Percentiles rank a stretch among this genome's conserved stretches.
phyloP scores from a whole-genome alignment of 176 grass and related monocot species.

The Pontederia paniculata region DNA sequence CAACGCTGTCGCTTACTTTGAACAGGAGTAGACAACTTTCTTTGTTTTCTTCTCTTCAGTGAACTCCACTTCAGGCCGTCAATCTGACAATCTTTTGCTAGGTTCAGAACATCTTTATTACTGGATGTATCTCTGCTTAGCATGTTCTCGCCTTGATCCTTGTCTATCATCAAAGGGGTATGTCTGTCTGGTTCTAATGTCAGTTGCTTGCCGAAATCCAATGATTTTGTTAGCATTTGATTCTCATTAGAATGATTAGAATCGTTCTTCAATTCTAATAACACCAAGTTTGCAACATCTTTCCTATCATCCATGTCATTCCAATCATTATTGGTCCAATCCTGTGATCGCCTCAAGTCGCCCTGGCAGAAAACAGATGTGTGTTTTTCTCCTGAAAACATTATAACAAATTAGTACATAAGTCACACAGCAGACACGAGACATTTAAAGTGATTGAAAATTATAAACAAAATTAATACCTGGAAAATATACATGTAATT shows the following conservation, averaged over 20 bases:
- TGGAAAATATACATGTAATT: constrained; percentile 69
- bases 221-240: not conserved
- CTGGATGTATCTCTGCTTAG: constrained; percentile 16
- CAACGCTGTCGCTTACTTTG: constrained; percentile 34
- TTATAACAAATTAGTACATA: not conserved
- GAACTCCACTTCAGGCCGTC: constrained; percentile 59
- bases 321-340: constrained; percentile 70
- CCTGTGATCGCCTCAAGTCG: constrained; percentile 56
- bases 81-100: constrained; percentile 43
- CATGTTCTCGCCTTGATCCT: constrained; percentile 17
- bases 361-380: constrained; percentile 32
- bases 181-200: constrained; percentile 12
- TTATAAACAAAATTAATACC: constrained; percentile 27
- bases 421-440: not conserved
- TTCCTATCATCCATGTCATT: constrained; percentile 40
- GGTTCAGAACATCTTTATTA: constrained; percentile 25
- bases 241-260: not conserved
- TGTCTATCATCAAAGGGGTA: constrained; percentile 4
- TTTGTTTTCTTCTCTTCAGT: constrained; percentile 40
- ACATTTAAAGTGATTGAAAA: not conserved
- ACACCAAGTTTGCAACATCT: constrained; percentile 30
- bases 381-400: constrained; percentile 49
- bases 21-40: constrained; percentile 30
- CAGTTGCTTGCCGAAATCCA: not conserved
- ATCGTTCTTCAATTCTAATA: not conserved